Percentiles rank a stretch among this genome's conserved stretches.
Evolutionary conservation across 768 basidiomycete genomes (phyloP).

Genomic region (Termitomyces sp.): DNA sequence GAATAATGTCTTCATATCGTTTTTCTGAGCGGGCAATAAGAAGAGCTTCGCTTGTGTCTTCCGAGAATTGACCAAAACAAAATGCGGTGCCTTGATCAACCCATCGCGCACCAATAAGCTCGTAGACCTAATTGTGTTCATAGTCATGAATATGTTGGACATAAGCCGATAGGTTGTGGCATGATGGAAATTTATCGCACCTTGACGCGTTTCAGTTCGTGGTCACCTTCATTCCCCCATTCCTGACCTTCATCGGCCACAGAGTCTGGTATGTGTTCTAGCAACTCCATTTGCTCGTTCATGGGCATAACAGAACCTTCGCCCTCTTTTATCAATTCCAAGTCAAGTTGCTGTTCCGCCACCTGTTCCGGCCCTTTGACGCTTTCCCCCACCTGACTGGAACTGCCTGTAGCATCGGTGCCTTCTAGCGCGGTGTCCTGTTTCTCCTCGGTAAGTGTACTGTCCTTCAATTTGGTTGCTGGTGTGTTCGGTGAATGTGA

Average conservation of each 20-base stretch:
- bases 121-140: constrained; percentile 69
- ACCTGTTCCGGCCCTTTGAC: constrained; percentile 16
- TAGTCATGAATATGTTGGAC: constrained; percentile 3
- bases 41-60: constrained; percentile 70
- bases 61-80: constrained; percentile 85
- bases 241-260: constrained; percentile 54
- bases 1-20: constrained; percentile 65
- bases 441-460: constrained; percentile 2
- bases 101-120: constrained; percentile 89
- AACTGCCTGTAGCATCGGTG: not conserved
- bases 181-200: constrained; percentile 26
- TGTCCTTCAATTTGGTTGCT: constrained; percentile 7
- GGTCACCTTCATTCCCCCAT: constrained; percentile 58
- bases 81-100: constrained; percentile 96
- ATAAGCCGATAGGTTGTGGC: not conserved
- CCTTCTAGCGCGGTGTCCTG: not conserved
- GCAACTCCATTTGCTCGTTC: constrained; percentile 39
- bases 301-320: constrained; percentile 29
- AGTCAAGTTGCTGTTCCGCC: constrained; percentile 10
- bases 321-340: constrained; percentile 29
- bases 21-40: constrained; percentile 82
- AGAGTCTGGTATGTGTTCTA: constrained; percentile 38
- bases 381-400: constrained; percentile 3
- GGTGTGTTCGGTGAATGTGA: constrained; percentile 9
- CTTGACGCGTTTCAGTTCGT: constrained; percentile 85